phyloP scores from a whole-genome alignment of 371 early-diverging fungal genomes.

The Funneliformis caledonium region DNA sequence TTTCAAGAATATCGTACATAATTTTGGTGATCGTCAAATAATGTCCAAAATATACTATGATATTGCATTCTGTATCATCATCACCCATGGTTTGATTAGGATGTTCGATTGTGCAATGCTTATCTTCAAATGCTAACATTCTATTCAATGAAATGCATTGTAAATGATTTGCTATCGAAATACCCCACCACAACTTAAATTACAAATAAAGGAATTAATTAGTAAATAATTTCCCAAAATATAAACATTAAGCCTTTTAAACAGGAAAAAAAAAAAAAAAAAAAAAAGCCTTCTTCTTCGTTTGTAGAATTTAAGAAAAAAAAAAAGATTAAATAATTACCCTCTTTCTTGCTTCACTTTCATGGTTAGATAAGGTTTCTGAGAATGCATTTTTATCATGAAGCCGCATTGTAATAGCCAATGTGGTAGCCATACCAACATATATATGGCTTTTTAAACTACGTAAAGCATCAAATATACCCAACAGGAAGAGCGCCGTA shows the following conservation, averaged over 20 bases:
- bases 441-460: slow-evolving; percentile 27
- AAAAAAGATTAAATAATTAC: not conserved
- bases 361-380: not conserved
- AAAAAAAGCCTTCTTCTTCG: not conserved
- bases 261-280: not conserved
- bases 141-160: slow-evolving; percentile 17
- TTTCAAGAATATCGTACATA: slow-evolving; percentile 32
- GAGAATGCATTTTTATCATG: slow-evolving; percentile 28
- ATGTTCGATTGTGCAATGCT: slow-evolving; percentile 9
- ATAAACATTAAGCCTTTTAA: no score
- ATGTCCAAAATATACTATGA: not conserved
- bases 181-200: slow-evolving; percentile 30
- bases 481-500: slow-evolving; percentile 16
- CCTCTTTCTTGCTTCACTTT: slow-evolving; percentile 31
- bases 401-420: slow-evolving; percentile 20
- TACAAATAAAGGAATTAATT: not conserved
- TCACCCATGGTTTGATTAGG: not conserved
- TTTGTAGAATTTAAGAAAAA: not conserved
- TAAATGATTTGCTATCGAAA: not conserved
- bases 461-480: slow-evolving; percentile 18
- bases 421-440: slow-evolving; percentile 27
- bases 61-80: slow-evolving; percentile 3
- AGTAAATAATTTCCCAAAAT: no score
- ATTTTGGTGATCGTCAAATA: slow-evolving; percentile 22
- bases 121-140: not conserved